Base-by-base conservation (phyloP, 2,329 filamentous ascomycete genomes). In the Sclerotinia subarctica region DNA sequence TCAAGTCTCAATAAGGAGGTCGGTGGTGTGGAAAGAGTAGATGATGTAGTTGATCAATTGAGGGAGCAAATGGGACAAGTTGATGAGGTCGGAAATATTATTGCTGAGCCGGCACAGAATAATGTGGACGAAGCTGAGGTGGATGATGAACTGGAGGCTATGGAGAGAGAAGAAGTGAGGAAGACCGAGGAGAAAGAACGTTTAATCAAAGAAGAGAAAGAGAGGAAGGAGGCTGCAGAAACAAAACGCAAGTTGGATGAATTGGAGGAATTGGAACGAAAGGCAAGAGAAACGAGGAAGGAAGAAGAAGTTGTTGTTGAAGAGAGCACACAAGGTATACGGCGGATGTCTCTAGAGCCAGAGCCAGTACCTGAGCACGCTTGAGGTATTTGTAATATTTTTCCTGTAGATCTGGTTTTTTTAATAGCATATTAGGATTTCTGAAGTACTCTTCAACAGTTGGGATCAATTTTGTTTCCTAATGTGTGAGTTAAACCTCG, bases 141-240 rank as follows among this genome's bases (percentile, higher is more conserved):
- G 67, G 93, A 97, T 73, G 91, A 94, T 69, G 94, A 97, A 80
- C 84, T 98, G 58, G 90, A 91, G 72, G 88, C 84, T 4, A 81
- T 99, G 80, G 88, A 85, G 75, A 77, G 74, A 66, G 79, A 83
- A 67, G 82, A 80, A 59, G 81, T 83, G 70, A 78, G 82, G 72
- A 79, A 78, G 70, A 79, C 74, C 70, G 78, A 80, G 60, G 78
- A 79, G 56, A 77, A 80, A 53, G 73, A 76, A 66, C 69, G 67
- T 24, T 57, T 68, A 49, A 69, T 74, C 35, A 73, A 60, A 47
- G 74, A 76, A 59, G 74, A 73, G 59, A 73, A 64, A 62, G 74
- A 78, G 56, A 72, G 70, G 52, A 65, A 68, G 32, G 73, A 77
- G 59, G 74, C 73, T 38, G 72, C 69, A 29, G 76, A 78, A 64